phyloP scores from a whole-genome alignment of 805 yeast species.

The Teunomyces aglyptinius region DNA sequence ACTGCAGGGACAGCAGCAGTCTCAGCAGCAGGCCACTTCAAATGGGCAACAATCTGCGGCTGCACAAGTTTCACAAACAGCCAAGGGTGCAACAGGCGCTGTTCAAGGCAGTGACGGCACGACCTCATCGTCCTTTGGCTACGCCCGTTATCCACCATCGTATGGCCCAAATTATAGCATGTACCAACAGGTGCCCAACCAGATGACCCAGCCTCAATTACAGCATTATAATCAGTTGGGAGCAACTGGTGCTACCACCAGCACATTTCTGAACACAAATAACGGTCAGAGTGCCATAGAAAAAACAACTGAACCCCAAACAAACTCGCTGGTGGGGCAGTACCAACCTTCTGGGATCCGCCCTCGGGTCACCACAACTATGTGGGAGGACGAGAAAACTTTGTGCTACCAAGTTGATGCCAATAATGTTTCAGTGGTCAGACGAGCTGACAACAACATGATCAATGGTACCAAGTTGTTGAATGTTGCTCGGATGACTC shows the following conservation, averaged over 20 bases:
- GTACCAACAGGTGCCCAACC: slow-evolving; percentile 25
- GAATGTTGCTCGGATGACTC: slow-evolving; percentile 83
- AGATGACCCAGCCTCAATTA: slow-evolving; percentile 26
- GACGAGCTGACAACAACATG: slow-evolving; percentile 84
- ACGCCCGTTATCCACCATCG: slow-evolving; percentile 31
- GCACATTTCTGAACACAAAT: slow-evolving; percentile 9
- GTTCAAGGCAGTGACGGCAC: slow-evolving; percentile 12
- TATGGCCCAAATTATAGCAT: slow-evolving; percentile 18
- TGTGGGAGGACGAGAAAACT: slow-evolving; percentile 89
- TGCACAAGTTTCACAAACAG: background rate
- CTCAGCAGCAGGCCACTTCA: slow-evolving; percentile 9
- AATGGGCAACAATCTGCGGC: slow-evolving; percentile 2
- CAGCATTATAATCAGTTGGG: slow-evolving; percentile 21
- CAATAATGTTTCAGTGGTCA: slow-evolving; percentile 72
- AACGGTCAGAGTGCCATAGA: slow-evolving; percentile 14
- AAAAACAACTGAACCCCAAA: slow-evolving; percentile 16
- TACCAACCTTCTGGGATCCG: slow-evolving; percentile 48
- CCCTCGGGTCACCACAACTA: slow-evolving; percentile 76
- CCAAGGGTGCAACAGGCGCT: background rate
- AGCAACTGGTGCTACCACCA: slow-evolving; percentile 12
- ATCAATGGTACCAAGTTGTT: slow-evolving; percentile 81
- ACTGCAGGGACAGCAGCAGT: slow-evolving; percentile 6
- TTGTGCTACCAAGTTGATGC: slow-evolving; percentile 85
- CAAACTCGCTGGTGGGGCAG: slow-evolving; percentile 39
- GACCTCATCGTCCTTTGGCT: slow-evolving; percentile 7